Base-by-base conservation (phyloP, 2,329 filamentous ascomycete genomes). In the Zymoseptoria tritici region DNA sequence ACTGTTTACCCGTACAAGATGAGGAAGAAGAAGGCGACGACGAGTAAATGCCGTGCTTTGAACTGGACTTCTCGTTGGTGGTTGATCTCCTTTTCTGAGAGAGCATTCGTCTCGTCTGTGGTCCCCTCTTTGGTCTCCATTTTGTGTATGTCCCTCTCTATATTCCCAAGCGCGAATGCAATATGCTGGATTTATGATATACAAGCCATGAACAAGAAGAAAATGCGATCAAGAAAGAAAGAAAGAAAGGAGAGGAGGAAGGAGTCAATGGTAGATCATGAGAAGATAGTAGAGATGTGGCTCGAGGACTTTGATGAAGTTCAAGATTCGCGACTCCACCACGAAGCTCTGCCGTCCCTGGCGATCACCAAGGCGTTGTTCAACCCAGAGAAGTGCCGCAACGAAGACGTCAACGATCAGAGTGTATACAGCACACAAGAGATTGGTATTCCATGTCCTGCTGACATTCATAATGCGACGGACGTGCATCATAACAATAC, bases 11-110 rank as follows among this genome's bases (percentile, higher is more conserved):
- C 61, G 16, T 62, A 84, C 72, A 90, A 76, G 71, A 92, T 77
- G 79, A 86, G 86, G 49, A 80, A 72, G 79, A 90, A 90, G 73
- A 92, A 90, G 46, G 79, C 83, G 36, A 86, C 77, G 11, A 83
- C 67, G 50, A 82, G 73, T 26, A 76, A 76, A 72, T 83, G 80
- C 22, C 77, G 74, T 52, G 79, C 78, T 64, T 81, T 82, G 76
- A 83, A 83, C 58, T 77, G 75, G 20, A 80, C 71, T 58, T 79
- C 75, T 49, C 75, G 74, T 60, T 72, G 71, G 66, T 77, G 78
- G 60, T 73, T 69, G 63, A 70, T 66, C 26, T 65, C 64, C 62
- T 70, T 69, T 42, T 55, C 54, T 24, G 29, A 54, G 36, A 42
- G 36, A 2, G 11, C 36, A 42, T 42, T 42, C 4, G 11, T 42